Base-by-base conservation (phyloP, 1,139 yeast genomes). In the Hansenula sp. region DNA sequence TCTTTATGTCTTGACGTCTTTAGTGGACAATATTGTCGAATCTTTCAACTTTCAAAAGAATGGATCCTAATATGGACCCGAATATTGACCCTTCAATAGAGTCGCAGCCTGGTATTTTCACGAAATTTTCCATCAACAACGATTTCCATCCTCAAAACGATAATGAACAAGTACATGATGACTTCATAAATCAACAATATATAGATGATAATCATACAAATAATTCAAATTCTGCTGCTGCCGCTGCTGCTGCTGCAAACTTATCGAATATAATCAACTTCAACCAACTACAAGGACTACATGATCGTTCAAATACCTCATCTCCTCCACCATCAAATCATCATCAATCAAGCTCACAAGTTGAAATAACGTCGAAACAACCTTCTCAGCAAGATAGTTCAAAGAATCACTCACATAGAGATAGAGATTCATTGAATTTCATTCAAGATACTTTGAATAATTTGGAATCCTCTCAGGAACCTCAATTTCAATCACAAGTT, bases 221-320 rank as follows among this genome's bases (percentile, higher is more conserved):
- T 27, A 36, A 35, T 9, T 6, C 38, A 17, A 28, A 25, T 17
- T 25, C 38, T 16, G 32, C 32, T 10, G 48, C 47, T 16, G 57
- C 56, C 7, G 51, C 48, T n/a, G 58, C 50, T 19, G 48, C 49
- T 16, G 47, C 45, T 24, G 48, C 57, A 5, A 56, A 53, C 35
- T 36, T 54, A 31, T 52, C 59, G 6, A 54, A 47, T 34, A 50
- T 55, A 36, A 49, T 54, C 37, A 50, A 49, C 36, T 52, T 53
- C 46, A 49, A 49, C 33, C 40, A 41, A 13, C 27, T 44, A 11
- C 41, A 44, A 19, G 24, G 29, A 9, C 25, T 25, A 10, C 33
- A 41, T 11, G 43, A 41, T 5, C 29, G 42, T 12, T 17, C 42
- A 11, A 35, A n/a, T 28, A 38, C 33, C 7, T 21, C 38, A 40